Percentiles rank a stretch among this genome's conserved stretches.
Conservation (phyloP, 2,329 filamentous ascomycete genomes). For the Neofusicoccum cordaticola region DNA sequence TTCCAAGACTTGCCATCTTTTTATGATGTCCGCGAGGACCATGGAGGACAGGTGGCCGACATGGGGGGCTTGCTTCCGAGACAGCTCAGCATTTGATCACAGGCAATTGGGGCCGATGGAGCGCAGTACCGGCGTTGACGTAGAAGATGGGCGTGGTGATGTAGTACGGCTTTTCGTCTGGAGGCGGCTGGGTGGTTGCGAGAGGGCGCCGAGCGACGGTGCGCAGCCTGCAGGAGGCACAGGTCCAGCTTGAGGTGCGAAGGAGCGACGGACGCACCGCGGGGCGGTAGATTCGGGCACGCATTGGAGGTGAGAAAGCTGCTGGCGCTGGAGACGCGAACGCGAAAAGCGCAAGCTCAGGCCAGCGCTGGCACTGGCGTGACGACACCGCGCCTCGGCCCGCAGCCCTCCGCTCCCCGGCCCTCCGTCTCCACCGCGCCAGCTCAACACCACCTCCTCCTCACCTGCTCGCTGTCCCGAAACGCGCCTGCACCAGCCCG, state of each 20-base stretch:
- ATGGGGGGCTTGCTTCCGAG: conserved; percentile 70
- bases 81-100: background rate
- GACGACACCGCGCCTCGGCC: conserved; percentile 14
- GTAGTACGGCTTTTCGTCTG: conserved; percentile 76
- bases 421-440: background rate
- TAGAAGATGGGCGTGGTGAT: conserved; percentile 98
- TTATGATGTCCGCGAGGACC: conserved; percentile 85
- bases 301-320: conserved; percentile 23
- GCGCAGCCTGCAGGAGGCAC: conserved; percentile 24
- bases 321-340: background rate
- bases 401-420: background rate
- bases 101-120: background rate
- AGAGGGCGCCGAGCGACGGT: conserved; percentile 21
- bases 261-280: conserved; percentile 24
- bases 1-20: conserved; percentile 81
- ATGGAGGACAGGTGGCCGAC: conserved; percentile 93
- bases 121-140: conserved; percentile 77
- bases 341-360: background rate
- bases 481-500: too few relatives aligned
- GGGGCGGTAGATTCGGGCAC: conserved; percentile 24
- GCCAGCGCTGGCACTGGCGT: conserved; percentile 4
- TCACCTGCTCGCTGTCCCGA: too few relatives aligned
- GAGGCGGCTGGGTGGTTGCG: conserved; percentile 20
- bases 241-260: conserved; percentile 26
- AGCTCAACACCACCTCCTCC: too few relatives aligned